Base-by-base conservation (phyloP, 192 early-diverging fungal species). In the Rhizophagus sp. region DNA sequence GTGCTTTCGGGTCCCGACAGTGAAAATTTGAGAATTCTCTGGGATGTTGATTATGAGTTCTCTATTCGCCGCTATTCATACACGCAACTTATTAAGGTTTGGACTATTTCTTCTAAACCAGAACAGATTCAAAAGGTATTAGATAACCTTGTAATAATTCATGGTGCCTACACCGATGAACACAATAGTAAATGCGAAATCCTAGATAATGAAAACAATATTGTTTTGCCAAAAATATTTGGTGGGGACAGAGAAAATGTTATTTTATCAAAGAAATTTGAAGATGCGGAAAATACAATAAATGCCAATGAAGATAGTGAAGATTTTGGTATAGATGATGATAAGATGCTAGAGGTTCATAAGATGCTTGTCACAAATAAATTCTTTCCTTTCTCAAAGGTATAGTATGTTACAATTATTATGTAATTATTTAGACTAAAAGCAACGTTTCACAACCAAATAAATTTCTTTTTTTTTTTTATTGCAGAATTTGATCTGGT, bases 291-390 rank as follows among this genome's bases (percentile, higher is more conserved):
- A 41, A 6, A 6, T 41, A 7, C 5, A 5, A 41, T 41, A 8
- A 41, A 41, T 41, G 0, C 39, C 5, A 47, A 47, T 47, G 11
- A 47, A 12, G 5, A 8, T 4, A 52, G 36, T n/a, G 50, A 62
- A 75, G 49, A 41, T 41, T 75, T 27, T 10, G 50, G 11, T 17
- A 7, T 62, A 3, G 34, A 33, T 27, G 24, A 62, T 15, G 73
- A 75, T 4, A 75, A 17, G 6, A n/a, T 75, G 13, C 25, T 75
- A 36, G 73, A 75, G 27, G 50, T 62, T 2, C 73, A 75, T 39
- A 57, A 75, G 30, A 75, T 75, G 50, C 73, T 75, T 75, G 30
- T 75, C 34, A 75, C 73, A 36, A 61, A 75, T 61, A 75, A 75
- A n/a, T 75, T 75, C 62, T 17, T 57, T 25, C 73, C 73, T n/a